Percentiles rank a stretch among this genome's conserved stretches.
Conservation (phyloP, 495 filamentous ascomycete species). For the Elaphomyces granulatus region DNA sequence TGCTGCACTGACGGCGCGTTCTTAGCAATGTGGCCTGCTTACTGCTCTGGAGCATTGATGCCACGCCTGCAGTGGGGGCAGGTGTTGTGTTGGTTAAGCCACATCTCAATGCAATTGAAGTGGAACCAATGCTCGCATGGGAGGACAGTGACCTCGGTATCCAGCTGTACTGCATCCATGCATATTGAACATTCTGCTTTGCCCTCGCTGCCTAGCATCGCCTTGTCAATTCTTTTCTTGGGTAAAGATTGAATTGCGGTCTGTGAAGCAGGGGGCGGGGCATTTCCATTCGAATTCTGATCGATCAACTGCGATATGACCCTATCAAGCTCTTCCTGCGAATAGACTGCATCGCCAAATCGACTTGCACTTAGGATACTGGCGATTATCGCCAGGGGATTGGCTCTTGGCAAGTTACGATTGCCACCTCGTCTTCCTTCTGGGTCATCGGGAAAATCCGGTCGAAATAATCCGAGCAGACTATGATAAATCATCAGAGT, state of each 20-base stretch:
- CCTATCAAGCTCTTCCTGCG: constrained; percentile 79
- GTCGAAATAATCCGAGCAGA: too few species aligned
- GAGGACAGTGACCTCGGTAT: constrained; percentile 60
- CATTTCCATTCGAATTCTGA: constrained; percentile 55
- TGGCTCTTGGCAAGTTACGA: constrained; percentile 8
- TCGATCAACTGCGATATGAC: constrained; percentile 84
- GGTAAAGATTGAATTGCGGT: constrained; percentile 60
- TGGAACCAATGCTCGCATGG: constrained; percentile 94
- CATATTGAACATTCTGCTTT: constrained; percentile 81
- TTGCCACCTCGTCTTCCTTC: constrained; percentile 8
- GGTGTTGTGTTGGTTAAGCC: constrained; percentile 78
- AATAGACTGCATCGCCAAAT: constrained; percentile 77
- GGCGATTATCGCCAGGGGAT: constrained; percentile 29
- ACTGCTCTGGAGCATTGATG: constrained; percentile 36
- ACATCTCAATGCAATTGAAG: constrained; percentile 56
- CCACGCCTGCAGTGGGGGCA: constrained; percentile 77
- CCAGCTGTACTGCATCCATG: constrained; percentile 69
- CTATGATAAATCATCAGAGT: too few species aligned
- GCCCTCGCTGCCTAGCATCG: constrained; percentile 49
- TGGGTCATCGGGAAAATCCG: constrained; percentile 8
- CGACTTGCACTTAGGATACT: constrained; percentile 45
- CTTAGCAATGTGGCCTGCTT: constrained; percentile 4
- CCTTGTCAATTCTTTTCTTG: constrained; percentile 46
- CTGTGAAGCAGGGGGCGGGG: constrained; percentile 66
- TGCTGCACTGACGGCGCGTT: background rate